Base-by-base conservation (phyloP, 1,284 basidiomycete genomes). In the Fomitopsis schrenkii region DNA sequence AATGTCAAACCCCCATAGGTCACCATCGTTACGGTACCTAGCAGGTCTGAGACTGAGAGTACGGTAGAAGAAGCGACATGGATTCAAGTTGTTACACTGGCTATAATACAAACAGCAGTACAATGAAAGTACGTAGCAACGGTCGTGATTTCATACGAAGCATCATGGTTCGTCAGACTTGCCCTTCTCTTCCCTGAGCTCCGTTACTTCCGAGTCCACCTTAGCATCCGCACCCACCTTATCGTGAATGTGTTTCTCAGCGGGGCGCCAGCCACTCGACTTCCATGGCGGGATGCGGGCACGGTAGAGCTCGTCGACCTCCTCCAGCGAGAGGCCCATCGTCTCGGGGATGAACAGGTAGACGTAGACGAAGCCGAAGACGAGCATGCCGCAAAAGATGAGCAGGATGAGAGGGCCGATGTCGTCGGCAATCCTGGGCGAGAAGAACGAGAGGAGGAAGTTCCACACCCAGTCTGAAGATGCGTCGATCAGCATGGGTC, bases 341-440 rank as follows among this genome's bases (percentile, higher is more conserved):
- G 88, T 88, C 77, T 94, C 90, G n/a, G 90, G 89, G 55, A 92
- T 83, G 73, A 83, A 85, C 52, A 91, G 72, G 70, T 82, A 89
- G 12, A 90, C 84, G 68, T 88, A 91, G 59, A 84, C 70, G 67
- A 81, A 85, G 35, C 87, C 90, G 67, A 89, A 86, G 35, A 87
- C 70, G 15, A 92, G 80, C 82, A 89, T 87, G 63, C 90, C 90
- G 68, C 86, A 90, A 78, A 91, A 91, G 69, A 90, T 84, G 64
- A 90, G 71, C 48, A 92, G 77, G 71, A 93, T 93, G 62, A 91
- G 79, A 17, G 91, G 88, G 1, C 91, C 89, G 63, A 92, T 93
- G 70, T 80, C 70, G 52, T 71, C 78, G 2, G 88, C 87, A 64
- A 92, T 90, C 52, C 83, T 79, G 6, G 86, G 86, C 2, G 84